Percentiles rank a stretch among this genome's conserved stretches.
phyloP scores from a whole-genome alignment of 345 rosid species.

The Acer saccharum region DNA sequence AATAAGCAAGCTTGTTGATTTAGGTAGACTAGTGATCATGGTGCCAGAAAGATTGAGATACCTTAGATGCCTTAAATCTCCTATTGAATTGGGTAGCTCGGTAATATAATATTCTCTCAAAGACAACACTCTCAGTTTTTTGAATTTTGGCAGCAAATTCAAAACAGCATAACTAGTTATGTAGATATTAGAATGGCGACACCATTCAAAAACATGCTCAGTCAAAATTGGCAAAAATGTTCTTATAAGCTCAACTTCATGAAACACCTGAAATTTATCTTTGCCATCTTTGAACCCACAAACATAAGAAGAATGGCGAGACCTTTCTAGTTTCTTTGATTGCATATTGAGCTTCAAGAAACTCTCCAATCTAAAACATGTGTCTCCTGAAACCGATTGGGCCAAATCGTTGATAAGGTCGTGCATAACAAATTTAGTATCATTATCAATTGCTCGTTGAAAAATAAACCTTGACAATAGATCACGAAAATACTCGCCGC shows the following conservation, averaged over 20 bases:
- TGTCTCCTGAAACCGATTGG: neutral
- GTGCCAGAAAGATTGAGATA: neutral
- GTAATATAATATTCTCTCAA: neutral
- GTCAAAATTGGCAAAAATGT: neutral
- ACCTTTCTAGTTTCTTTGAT: neutral
- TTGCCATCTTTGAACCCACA: neutral
- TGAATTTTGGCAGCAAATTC: neutral
- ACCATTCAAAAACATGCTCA: no score
- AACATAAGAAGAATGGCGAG: neutral
- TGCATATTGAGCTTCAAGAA: neutral
- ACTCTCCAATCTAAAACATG: neutral
- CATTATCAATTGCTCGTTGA: neutral
- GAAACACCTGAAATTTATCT: neutral
- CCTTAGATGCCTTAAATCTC: neutral
- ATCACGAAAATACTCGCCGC: conserved; percentile 1
- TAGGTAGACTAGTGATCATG: neutral
- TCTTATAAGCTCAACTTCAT: neutral
- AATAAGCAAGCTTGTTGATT: neutral
- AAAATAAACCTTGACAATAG: conserved; percentile 10
- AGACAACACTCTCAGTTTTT: neutral
- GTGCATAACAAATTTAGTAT: conserved; percentile 17
- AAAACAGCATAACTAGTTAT: neutral
- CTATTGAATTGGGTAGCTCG: neutral
- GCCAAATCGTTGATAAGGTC: conserved; percentile 26
- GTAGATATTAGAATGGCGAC: no score